Percentiles rank a stretch among this genome's conserved stretches.
Evolutionary conservation across 2,329 filamentous ascomycete species (phyloP).

Genomic region (Chalaropsis thielavioides): DNA sequence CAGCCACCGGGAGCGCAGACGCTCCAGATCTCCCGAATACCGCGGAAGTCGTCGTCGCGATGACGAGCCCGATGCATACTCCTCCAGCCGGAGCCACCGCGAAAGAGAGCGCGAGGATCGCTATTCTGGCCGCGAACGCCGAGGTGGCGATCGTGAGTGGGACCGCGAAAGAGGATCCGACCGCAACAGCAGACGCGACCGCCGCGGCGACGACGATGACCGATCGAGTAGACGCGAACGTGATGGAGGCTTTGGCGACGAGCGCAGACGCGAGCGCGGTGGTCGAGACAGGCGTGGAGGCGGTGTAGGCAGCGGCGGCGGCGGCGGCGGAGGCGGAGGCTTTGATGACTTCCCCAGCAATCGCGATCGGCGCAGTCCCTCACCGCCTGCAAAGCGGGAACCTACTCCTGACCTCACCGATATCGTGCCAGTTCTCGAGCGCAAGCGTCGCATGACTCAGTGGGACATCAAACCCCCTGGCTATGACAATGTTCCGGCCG

Average conservation of each 20-base stretch:
- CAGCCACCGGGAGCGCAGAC: slow-evolving; percentile 46
- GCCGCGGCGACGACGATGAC: slow-evolving; percentile 46
- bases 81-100: slow-evolving; percentile 80
- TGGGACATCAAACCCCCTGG: slow-evolving; percentile 99
- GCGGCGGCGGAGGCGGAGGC: slow-evolving; percentile 26
- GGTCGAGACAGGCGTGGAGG: slow-evolving; percentile 29
- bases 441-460: slow-evolving; percentile 86
- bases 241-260: slow-evolving; percentile 32
- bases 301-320: slow-evolving; percentile 26
- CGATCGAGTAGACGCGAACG: slow-evolving; percentile 43
- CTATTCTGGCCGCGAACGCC: slow-evolving; percentile 56
- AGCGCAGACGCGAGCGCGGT: slow-evolving; percentile 27
- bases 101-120: slow-evolving; percentile 88
- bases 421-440: slow-evolving; percentile 64
- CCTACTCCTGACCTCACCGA: slow-evolving; percentile 90
- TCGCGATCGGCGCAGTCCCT: slow-evolving; percentile 50
- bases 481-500: slow-evolving; percentile 95
- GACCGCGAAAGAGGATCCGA: slow-evolving; percentile 51
- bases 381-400: slow-evolving; percentile 79
- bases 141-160: slow-evolving; percentile 57
- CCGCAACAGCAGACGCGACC: slow-evolving; percentile 14
- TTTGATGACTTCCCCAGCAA: slow-evolving; percentile 28
- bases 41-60: slow-evolving; percentile 55
- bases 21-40: slow-evolving; percentile 76
- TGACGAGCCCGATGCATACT: slow-evolving; percentile 73